These are phyloP conservation scores for Solanum bulbocastanum DNA, from an alignment of 257 asterid genomes.

Conservation along the genomic window DNA sequence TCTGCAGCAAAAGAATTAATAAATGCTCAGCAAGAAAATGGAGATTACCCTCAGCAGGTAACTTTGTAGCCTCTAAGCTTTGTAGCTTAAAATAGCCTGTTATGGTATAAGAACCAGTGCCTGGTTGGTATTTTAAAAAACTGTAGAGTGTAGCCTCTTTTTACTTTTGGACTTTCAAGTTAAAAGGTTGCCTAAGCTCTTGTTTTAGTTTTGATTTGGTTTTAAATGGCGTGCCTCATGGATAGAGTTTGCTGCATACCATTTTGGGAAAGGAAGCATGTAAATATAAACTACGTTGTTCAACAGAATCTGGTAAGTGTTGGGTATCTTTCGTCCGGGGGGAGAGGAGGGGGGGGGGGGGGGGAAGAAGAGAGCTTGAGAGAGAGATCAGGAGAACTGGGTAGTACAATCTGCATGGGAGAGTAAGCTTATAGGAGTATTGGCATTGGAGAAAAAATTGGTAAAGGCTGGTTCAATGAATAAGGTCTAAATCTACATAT, in stretches of 20 bases:
- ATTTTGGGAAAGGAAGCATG: not conserved
- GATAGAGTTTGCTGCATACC: not conserved
- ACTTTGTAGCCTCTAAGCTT: not conserved
- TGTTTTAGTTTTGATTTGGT: not conserved
- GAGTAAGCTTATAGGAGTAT: not conserved
- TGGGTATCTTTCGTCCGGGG: not conserved
- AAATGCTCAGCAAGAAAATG: conserved; percentile 83
- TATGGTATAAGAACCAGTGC: not conserved
- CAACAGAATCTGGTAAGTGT: not conserved
- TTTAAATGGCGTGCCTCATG: not conserved
- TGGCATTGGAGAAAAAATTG: not conserved
- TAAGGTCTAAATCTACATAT: not conserved
- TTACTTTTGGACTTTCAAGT: not conserved
- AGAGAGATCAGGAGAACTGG: not conserved
- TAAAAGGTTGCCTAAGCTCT: not conserved
- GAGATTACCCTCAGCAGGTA: conserved; percentile 96
- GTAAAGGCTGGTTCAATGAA: not conserved
- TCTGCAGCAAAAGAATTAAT: conserved; percentile 74
- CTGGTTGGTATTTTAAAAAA: not conserved
- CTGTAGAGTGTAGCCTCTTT: not conserved
- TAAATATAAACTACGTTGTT: not conserved
- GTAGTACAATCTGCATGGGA: not conserved
- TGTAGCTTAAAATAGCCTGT: not conserved
- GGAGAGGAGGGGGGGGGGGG: not conserved
- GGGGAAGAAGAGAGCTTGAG: not conserved